Evolutionary conservation across 2,329 filamentous ascomycete genomes (phyloP), one percentile per base, ranked within the genome.

Genomic region (Mycosphaerella sp.): DNA sequence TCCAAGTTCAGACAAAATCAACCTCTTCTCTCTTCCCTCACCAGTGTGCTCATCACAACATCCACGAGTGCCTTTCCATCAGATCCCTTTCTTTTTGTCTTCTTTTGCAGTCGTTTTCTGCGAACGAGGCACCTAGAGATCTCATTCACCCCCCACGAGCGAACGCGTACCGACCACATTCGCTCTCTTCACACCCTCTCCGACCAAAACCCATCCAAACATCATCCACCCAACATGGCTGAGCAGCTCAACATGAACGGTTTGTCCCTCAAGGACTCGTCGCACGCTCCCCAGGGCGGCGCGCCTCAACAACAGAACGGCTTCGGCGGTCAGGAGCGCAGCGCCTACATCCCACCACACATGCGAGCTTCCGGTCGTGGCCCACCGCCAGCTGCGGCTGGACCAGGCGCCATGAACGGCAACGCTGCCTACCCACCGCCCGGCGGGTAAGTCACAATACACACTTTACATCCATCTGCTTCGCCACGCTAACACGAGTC

Each of bases 331-430:
- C 50, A 53, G 40, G 77, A 74, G 62, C 84, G 85, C 66, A 86
- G 86, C 68, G 77, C 81, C 51, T 93, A 93, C 77, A 89, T 93
- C 61, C 87, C 87, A 60, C 87, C 87, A 71, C 88, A 93, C 72
- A 82, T 90, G 78, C 84, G 87, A 67, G 75, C 74, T 44, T 56
- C 52, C 50, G 60, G 56, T 44, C 57, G 58, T 43, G 67, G 67
- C 36, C 66, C 68, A 52, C 66, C 69, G 25, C 69, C 72, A 60
- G 71, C 68, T 52, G 73, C 76, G 62, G 68, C 70, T 51, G 56
- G 57, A 34, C 57, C 63, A 45, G 59, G 59, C 64, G 78, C 80
- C 49, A 72, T 84, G 47, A 81, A 80, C 70, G 79, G 78, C 69
- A 41, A 43, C 41, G 52, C 45, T 43, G 53, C 49, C 50, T 58